Evolutionary conservation across 305 asterid species (phyloP).

Genomic region (Fraxinus nigra): DNA sequence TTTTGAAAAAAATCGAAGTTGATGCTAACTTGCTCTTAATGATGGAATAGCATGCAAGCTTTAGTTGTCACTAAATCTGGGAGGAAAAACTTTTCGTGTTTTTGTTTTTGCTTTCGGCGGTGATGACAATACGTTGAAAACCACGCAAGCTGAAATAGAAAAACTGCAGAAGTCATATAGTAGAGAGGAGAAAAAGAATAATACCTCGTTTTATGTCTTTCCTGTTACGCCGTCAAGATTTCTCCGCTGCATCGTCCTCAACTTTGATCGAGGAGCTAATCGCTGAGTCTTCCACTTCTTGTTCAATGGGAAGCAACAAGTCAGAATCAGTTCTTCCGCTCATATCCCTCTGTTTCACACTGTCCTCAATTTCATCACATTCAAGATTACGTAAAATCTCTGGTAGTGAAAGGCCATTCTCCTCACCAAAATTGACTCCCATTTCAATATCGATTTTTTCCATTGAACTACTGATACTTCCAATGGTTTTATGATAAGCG

Average conservation of each 20-base stretch:
- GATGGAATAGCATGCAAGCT: neutral
- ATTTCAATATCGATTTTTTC: slow-evolving; percentile 71
- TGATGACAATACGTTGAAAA: neutral
- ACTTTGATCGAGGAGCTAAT: slow-evolving; percentile 27
- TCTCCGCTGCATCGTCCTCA: slow-evolving; percentile 22
- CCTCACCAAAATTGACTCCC: slow-evolving; percentile 54
- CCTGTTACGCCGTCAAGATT: slow-evolving; percentile 21
- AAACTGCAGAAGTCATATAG: neutral
- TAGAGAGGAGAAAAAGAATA: neutral
- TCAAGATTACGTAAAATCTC: slow-evolving; percentile 60
- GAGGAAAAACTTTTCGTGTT: neutral
- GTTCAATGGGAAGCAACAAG: slow-evolving; percentile 30
- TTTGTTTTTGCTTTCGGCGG: neutral
- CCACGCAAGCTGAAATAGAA: neutral
- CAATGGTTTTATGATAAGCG: slow-evolving; percentile 31
- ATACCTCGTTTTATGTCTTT: slow-evolving; percentile 28
- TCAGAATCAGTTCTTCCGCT: slow-evolving; percentile 30
- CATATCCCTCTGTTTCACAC: slow-evolving; percentile 38
- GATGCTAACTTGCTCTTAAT: neutral
- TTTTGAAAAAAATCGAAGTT: neutral
- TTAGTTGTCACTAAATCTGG: neutral
- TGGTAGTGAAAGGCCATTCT: slow-evolving; percentile 50
- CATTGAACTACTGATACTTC: slow-evolving; percentile 45
- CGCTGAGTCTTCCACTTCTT: slow-evolving; percentile 30
- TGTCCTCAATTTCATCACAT: slow-evolving; percentile 55